Evolutionary conservation across 352 stramenopile species (phyloP).

Genomic region (Pythium rhizo-oryzae): DNA sequence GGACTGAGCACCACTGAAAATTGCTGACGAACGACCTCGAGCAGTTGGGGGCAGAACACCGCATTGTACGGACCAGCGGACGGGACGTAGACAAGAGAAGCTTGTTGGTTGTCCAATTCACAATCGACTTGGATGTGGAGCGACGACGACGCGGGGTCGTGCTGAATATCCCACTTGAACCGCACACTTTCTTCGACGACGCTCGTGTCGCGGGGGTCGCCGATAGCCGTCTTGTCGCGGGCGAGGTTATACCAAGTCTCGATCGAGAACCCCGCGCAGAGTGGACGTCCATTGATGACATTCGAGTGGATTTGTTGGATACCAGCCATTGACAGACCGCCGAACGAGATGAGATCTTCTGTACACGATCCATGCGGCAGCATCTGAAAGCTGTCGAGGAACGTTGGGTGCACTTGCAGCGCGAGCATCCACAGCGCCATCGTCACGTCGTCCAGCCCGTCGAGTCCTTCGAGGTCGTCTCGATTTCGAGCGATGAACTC

Average conservation of each 20-base stretch:
- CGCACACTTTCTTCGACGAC: background rate
- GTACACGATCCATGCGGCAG: constrained; percentile 33
- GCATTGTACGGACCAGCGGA: constrained; percentile 3
- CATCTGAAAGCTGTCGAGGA: constrained; percentile 47
- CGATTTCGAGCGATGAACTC: constrained; percentile 35
- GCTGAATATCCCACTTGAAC: constrained; percentile 12
- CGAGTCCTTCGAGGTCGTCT: constrained; percentile 8
- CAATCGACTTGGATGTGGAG: constrained; percentile 10
- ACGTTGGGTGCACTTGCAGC: constrained; percentile 44
- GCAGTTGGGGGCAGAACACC: constrained; percentile 3
- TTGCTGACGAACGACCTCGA: background rate
- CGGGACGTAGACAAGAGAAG: constrained; percentile 4
- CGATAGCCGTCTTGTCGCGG: too few relatives aligned
- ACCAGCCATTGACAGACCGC: constrained; percentile 37
- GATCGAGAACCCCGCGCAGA: background rate
- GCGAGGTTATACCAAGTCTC: background rate
- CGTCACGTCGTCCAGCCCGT: constrained; percentile 52
- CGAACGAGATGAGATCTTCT: constrained; percentile 38
- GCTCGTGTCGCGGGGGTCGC: background rate
- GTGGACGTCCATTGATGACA: background rate
- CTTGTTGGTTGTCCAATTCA: background rate
- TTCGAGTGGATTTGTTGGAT: constrained; percentile 27
- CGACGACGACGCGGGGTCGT: constrained; percentile 4
- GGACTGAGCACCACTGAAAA: background rate
- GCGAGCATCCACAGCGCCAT: constrained; percentile 56